phyloP scores from a whole-genome alignment of 2,329 filamentous ascomycete genomes.

The Penicillium frequentans region DNA sequence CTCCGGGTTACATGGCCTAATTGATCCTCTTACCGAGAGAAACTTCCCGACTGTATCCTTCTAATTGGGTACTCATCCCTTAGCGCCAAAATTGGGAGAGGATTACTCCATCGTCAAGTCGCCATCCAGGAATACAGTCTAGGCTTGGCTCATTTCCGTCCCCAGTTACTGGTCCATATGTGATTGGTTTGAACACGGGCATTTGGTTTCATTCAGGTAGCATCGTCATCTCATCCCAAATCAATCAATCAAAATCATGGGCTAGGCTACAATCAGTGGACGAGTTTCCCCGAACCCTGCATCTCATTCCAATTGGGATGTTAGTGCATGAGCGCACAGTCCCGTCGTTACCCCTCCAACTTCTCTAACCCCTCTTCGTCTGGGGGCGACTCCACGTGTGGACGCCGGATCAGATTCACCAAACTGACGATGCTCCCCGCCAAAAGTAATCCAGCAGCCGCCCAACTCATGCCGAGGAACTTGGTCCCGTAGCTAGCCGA shows the following conservation, averaged over 20 bases:
- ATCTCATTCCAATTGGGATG: slow-evolving; percentile 1
- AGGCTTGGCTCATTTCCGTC: background rate
- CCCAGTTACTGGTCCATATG: background rate
- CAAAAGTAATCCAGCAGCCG: slow-evolving; percentile 44
- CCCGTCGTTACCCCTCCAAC: background rate
- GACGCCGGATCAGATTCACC: slow-evolving; percentile 22
- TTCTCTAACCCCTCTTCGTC: slow-evolving; percentile 15
- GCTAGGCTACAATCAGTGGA: background rate
- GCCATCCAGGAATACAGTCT: background rate
- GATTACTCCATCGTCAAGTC: background rate
- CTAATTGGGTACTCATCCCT: background rate
- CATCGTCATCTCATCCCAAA: slow-evolving; percentile 13
- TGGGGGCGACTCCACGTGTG: slow-evolving; percentile 1
- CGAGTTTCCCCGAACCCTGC: slow-evolving; percentile 8
- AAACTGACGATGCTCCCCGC: slow-evolving; percentile 33
- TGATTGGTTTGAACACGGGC: background rate
- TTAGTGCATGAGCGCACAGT: background rate
- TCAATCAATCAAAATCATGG: background rate
- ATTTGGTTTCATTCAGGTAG: slow-evolving; percentile 15
- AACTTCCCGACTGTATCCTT: background rate
- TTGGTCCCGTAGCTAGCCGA: slow-evolving; percentile 52
- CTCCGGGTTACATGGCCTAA: background rate
- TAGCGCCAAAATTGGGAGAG: background rate
- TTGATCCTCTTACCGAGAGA: background rate
- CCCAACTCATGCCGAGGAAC: slow-evolving; percentile 63